Evolutionary conservation across 495 filamentous ascomycete genomes (phyloP), one percentile per base, ranked within the genome.

Genomic region (Annulohypoxylon nitens): DNA sequence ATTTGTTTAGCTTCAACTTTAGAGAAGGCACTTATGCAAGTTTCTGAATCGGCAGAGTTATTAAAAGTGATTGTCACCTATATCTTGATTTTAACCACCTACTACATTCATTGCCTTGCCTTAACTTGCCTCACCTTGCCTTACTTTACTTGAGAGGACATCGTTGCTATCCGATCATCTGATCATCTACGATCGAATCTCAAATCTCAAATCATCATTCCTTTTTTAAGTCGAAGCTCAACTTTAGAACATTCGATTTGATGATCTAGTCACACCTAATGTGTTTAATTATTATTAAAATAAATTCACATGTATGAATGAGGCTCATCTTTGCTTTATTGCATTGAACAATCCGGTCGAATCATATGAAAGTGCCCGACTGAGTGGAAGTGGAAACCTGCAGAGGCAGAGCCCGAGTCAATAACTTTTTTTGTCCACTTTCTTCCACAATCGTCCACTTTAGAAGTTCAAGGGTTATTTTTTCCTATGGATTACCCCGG

Each of bases 401-500:
- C 66, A 64, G 70, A 62, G 66, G 71, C 66, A 69, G 30, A 45
- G 25, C 50, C 62, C 62, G 63, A 67, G 72, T 75, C 72, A 71
- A 70, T 63, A 74, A 69, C 37, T 66, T 50, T 69, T 64, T 63
- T 69, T 58, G 69, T 66, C 70, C 70, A 68, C 70, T 64, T 64
- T 73, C 61, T 37, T 70, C 70, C 70, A 68, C 70, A 59, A 55
- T 69, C 61, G 47, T 70, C 55, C 66, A 63, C 55, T 55, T 61
- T 61, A 23, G 34, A 54, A 25, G 23, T 50, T 36, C 55, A 70
- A 54, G 59, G 59, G 62, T 54, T n/a, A 33, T 47, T 53, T 67
- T 70, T 62, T 51, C 72, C 71, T 67, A 75, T 75, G 72, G 72
- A 75, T 75, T n/a, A 68, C 67, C 72, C 67, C 53, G 72, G 67